Evolutionary conservation across 495 filamentous ascomycete species (phyloP).

Genomic region (Oleoguttula mirabilis): DNA sequence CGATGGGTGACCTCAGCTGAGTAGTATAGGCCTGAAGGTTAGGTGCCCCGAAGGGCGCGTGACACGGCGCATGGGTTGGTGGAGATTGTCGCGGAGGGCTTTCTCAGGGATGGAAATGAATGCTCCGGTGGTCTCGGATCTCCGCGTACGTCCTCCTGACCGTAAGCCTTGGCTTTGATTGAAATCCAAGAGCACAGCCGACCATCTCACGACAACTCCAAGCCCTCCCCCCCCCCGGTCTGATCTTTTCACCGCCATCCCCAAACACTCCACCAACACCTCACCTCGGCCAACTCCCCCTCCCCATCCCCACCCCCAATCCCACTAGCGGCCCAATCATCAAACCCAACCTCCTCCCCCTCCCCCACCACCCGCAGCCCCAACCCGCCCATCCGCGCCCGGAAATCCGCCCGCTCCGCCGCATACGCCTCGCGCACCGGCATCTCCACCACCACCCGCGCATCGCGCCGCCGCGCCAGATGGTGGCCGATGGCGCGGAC

Average conservation of each 20-base stretch:
- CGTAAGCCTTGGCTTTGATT: too few species aligned
- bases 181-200: too few species aligned
- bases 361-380: constrained; percentile 45
- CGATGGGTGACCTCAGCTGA: too few species aligned
- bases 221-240: too few species aligned
- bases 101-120: too few species aligned
- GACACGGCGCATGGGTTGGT: too few species aligned
- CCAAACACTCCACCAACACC: constrained; percentile 59
- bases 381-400: constrained; percentile 37
- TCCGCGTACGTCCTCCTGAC: too few species aligned
- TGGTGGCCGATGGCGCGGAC: constrained; percentile 44
- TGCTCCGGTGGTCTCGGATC: too few species aligned
- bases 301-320: constrained; percentile 24
- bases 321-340: constrained; percentile 47
- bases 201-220: too few species aligned
- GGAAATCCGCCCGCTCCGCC: constrained; percentile 42
- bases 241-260: constrained; percentile 19
- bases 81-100: too few species aligned
- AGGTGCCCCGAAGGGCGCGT: too few species aligned
- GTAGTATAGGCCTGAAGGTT: too few species aligned
- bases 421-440: constrained; percentile 51
- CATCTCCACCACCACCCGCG: constrained; percentile 51
- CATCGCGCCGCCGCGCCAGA: constrained; percentile 36
- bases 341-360: constrained; percentile 53
- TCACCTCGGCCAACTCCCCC: constrained; percentile 38